phyloP scores from a whole-genome alignment of 805 yeast genomes.

The Sugiyamaella boreocaroliniensis region DNA sequence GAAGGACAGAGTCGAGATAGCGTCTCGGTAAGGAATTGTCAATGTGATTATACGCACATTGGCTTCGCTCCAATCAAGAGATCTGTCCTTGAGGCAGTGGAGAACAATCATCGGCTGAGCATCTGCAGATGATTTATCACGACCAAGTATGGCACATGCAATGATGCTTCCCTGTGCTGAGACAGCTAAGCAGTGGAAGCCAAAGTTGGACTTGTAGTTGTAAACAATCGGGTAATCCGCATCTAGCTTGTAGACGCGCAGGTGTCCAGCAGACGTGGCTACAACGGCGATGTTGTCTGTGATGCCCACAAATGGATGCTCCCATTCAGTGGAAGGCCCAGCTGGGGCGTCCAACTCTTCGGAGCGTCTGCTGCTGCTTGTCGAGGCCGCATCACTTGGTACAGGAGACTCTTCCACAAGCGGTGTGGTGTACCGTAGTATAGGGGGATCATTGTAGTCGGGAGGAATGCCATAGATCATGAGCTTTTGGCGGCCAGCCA shows the following conservation, averaged over 20 bases:
- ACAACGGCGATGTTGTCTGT: constrained; percentile 56
- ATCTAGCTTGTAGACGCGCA: constrained; percentile 43
- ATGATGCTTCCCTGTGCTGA: constrained; percentile 57
- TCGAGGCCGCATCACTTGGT: neutral
- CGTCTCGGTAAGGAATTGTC: constrained; percentile 81
- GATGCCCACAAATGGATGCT: constrained; percentile 32
- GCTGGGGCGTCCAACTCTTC: neutral
- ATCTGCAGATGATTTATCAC: constrained; percentile 57
- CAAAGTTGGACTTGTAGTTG: constrained; percentile 62
- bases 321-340: constrained; percentile 10
- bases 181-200: constrained; percentile 71
- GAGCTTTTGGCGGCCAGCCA: constrained; percentile 66
- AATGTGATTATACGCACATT: constrained; percentile 58
- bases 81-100: constrained; percentile 5
- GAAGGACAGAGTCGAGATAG: constrained; percentile 66
- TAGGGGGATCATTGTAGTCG: constrained; percentile 46
- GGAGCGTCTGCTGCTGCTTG: neutral
- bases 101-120: constrained; percentile 42
- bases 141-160: constrained; percentile 79
- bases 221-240: constrained; percentile 42
- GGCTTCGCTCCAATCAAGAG: constrained; percentile 15
- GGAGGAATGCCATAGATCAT: constrained; percentile 54
- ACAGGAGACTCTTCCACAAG: constrained; percentile 8
- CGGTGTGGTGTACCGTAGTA: constrained; percentile 34
- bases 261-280: constrained; percentile 65